These are phyloP conservation scores for Ochromonas danica DNA, from an alignment of 108 stramenopile genomes.

Conservation along the genomic window DNA sequence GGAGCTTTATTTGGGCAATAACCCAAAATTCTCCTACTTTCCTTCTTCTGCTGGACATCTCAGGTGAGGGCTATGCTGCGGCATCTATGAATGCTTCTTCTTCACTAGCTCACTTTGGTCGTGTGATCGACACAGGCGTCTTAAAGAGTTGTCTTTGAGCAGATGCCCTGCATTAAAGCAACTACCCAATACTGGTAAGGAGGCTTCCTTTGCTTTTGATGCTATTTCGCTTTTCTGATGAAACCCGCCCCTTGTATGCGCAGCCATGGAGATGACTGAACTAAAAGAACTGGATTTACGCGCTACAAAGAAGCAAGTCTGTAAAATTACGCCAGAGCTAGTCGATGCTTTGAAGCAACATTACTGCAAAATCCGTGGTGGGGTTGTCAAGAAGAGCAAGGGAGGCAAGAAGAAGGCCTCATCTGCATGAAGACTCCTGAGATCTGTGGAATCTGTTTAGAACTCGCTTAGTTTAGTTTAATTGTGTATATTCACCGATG, in stretches of 20 bases:
- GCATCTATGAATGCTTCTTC: too few relatives aligned
- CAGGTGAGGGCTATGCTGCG: not conserved
- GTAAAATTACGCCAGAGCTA: conserved; percentile 57
- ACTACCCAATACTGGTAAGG: conserved; percentile 40
- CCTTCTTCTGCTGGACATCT: conserved; percentile 45
- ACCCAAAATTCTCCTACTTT: conserved; percentile 46
- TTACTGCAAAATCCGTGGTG: conserved; percentile 48
- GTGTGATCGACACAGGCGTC: too few relatives aligned
- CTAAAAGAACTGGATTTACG: conserved; percentile 49
- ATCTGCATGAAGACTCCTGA: not conserved
- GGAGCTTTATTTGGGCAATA: conserved; percentile 56
- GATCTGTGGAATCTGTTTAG: too few relatives aligned
- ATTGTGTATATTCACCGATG: too few relatives aligned
- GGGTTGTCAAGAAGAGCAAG: conserved; percentile 56
- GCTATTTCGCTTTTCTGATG: too few relatives aligned
- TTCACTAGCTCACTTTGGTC: too few relatives aligned
- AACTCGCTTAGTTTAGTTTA: too few relatives aligned
- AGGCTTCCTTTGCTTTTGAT: too few relatives aligned
- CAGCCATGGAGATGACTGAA: conserved; percentile 26
- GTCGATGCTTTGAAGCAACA: conserved; percentile 40
- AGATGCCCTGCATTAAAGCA: conserved; percentile 52
- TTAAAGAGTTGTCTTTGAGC: conserved; percentile 48
- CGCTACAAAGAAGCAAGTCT: conserved; percentile 55
- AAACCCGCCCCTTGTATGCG: too few relatives aligned
- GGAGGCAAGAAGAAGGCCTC: not conserved